Evolutionary conservation across 495 filamentous ascomycete species (phyloP).

Genomic region (Hypomontagnella monticulosa): DNA sequence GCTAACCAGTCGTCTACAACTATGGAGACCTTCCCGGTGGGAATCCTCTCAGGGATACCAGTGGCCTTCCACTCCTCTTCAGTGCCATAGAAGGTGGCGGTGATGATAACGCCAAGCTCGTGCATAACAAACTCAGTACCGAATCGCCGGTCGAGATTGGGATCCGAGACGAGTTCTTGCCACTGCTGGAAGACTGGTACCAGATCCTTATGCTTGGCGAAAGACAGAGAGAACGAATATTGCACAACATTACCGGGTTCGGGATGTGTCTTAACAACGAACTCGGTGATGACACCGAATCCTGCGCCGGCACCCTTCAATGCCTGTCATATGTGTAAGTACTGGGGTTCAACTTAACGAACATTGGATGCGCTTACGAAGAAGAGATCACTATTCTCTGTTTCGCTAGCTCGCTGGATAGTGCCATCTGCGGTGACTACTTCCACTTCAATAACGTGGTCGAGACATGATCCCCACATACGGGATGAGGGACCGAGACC

Average conservation of each 20-base stretch:
- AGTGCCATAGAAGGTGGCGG: constrained; percentile 63
- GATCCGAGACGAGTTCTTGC: constrained; percentile 59
- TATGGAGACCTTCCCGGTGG: constrained; percentile 47
- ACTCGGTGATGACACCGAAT: constrained; percentile 72
- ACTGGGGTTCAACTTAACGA: background rate
- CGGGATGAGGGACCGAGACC: constrained; percentile 64
- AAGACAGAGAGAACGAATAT: constrained; percentile 58
- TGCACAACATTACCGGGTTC: constrained; percentile 65
- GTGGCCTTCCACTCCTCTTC: constrained; percentile 59
- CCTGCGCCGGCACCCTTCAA: constrained; percentile 68
- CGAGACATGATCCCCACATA: constrained; percentile 65
- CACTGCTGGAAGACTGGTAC: constrained; percentile 52
- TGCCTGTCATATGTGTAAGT: constrained; percentile 50
- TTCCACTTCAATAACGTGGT: constrained; percentile 65
- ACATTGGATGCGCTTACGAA: constrained; percentile 48
- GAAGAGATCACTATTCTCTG: constrained; percentile 66
- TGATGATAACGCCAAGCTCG: constrained; percentile 60
- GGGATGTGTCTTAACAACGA: constrained; percentile 67
- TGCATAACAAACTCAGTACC: constrained; percentile 61
- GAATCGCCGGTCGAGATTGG: constrained; percentile 63
- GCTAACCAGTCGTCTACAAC: constrained; percentile 67
- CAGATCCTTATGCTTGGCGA: constrained; percentile 56
- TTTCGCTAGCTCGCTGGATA: constrained; percentile 62
- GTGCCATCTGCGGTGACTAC: constrained; percentile 69
- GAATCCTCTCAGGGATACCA: constrained; percentile 57